A percentile compares a stretch with the other conserved stretches of the same genome.
Conservation (phyloP, 495 filamentous ascomycete species). For the Glutinoglossum americanum region DNA sequence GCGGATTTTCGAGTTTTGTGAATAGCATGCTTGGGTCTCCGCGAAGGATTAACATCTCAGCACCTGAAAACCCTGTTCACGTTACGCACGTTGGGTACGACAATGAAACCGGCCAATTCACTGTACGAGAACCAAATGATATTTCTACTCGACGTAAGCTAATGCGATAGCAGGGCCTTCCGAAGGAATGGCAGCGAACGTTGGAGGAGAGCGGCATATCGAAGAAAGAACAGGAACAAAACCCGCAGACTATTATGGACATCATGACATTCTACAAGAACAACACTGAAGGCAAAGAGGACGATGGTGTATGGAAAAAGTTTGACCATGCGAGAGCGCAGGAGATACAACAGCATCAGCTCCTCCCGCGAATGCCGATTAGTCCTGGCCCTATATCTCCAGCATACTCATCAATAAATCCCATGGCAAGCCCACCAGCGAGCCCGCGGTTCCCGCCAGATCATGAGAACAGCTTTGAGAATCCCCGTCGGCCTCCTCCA, state of each 20-base stretch:
- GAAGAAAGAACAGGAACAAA: conserved; percentile 84
- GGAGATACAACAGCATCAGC: conserved; percentile 23
- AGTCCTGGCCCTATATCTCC: conserved; percentile 9
- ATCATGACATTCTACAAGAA: conserved; percentile 95
- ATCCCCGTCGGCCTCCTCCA: conserved; percentile 79
- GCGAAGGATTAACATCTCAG: conserved; percentile 77
- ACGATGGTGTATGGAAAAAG: conserved; percentile 87
- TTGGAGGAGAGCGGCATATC: conserved; percentile 92
- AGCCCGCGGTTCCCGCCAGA: conserved; percentile 86
- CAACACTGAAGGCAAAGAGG: conserved; percentile 53
- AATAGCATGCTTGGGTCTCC: conserved; percentile 80
- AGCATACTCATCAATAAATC: conserved; percentile 30
- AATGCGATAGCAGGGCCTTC: conserved; percentile 44
- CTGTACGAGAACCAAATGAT: conserved; percentile 33
- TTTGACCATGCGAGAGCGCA: conserved; percentile 55
- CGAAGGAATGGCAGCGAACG: conserved; percentile 93
- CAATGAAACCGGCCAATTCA: conserved; percentile 91
- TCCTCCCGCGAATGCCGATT: conserved; percentile 9
- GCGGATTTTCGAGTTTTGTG: conserved; percentile 86
- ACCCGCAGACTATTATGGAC: conserved; percentile 83
- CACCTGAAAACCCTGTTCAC: conserved; percentile 91
- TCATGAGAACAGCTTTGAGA: conserved; percentile 88
- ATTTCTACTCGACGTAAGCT: conserved; percentile 2
- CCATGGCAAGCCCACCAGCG: conserved; percentile 59
- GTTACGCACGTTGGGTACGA: conserved; percentile 97